Conservation (phyloP, 164 flowering plant genomes). For the Cinnamomum micranthum region DNA sequence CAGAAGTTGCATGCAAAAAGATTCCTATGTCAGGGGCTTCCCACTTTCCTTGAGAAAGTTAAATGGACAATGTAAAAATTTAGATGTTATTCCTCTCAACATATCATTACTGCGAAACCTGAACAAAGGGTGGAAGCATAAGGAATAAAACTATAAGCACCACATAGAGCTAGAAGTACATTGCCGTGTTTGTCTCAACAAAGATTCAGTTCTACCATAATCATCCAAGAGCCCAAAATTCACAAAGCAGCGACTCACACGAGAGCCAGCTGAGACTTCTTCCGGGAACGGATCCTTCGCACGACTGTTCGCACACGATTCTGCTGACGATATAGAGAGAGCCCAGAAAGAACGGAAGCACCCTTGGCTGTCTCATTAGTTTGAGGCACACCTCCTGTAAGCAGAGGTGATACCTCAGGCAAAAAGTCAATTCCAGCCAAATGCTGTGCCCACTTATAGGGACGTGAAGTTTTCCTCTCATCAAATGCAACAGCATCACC, state of each 20-base stretch:
- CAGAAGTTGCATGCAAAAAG: not conserved
- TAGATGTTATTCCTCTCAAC: conserved; percentile 1
- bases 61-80: not conserved
- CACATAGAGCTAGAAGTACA: conserved; percentile 23
- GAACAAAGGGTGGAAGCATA: conserved; percentile 6
- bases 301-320: conserved; percentile 79
- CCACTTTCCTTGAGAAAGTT: not conserved
- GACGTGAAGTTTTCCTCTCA: conserved; percentile 64
- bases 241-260: conserved; percentile 78
- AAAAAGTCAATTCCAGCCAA: conserved; percentile 91
- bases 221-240: conserved; percentile 23
- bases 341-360: conserved; percentile 58
- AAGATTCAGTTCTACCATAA: conserved; percentile 11
- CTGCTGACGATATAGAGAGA: conserved; percentile 81
- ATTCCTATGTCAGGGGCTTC: not conserved
- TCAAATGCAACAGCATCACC: conserved; percentile 55
- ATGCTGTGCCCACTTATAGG: conserved; percentile 98
- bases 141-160: conserved; percentile 14
- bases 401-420: conserved; percentile 77
- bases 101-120: conserved; percentile 10
- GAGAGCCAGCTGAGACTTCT: conserved; percentile 89
- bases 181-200: conserved; percentile 11
- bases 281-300: conserved; percentile 75
- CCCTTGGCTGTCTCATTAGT: conserved; percentile 39
- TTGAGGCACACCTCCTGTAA: conserved; percentile 36